A percentile compares a stretch with the other conserved stretches of the same genome.
Evolutionary conservation across 257 asterid genomes (phyloP).

Genomic region (Solanum verrucosum): DNA sequence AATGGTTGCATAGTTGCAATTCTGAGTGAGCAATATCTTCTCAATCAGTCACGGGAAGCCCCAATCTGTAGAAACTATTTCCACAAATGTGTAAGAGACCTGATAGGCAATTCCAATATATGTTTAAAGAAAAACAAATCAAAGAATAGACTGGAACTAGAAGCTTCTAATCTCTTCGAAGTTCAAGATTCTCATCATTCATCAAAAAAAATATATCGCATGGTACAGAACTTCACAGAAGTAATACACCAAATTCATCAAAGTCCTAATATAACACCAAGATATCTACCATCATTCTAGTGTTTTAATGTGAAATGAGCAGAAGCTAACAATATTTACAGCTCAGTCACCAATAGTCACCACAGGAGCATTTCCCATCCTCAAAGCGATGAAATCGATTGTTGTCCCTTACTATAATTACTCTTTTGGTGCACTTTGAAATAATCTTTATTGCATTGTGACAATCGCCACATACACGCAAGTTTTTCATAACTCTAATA

Average conservation of each 20-base stretch:
- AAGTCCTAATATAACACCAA: neutral
- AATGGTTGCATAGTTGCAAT: neutral
- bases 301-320: neutral
- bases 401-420: slow-evolving; percentile 69
- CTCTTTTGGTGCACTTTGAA: slow-evolving; percentile 53
- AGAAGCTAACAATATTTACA: neutral
- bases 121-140: neutral
- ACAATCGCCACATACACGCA: slow-evolving; percentile 82
- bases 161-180: neutral
- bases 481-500: slow-evolving; percentile 72
- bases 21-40: neutral
- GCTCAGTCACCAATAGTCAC: slow-evolving; percentile 62
- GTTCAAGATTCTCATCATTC: neutral
- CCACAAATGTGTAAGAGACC: neutral
- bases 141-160: neutral
- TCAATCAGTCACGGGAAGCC: neutral
- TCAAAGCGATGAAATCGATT: slow-evolving; percentile 71
- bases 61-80: neutral
- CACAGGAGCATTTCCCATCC: slow-evolving; percentile 74
- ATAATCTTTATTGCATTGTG: slow-evolving; percentile 69
- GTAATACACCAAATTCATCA: neutral
- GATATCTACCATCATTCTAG: neutral
- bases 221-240: neutral
- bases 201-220: neutral
- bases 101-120: neutral